Percentiles rank a stretch among this genome's conserved stretches.
These are phyloP conservation scores for Medakamo hakoo DNA, from an alignment of 139 green algal species.

Conservation along the genomic window DNA sequence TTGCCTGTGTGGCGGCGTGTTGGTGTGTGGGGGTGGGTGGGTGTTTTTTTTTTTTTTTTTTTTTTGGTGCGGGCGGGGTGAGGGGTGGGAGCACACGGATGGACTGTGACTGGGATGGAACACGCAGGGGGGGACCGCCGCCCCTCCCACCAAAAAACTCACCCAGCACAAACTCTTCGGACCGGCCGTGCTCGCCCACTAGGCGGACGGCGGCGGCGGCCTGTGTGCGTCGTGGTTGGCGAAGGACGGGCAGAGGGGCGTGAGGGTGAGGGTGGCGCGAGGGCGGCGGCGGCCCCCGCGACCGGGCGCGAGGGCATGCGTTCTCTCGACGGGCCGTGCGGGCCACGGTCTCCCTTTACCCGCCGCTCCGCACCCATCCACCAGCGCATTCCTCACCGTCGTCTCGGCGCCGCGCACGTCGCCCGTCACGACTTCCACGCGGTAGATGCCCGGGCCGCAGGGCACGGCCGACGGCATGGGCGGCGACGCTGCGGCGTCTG, in stretches of 20 bases:
- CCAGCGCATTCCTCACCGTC: background rate
- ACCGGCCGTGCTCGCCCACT: constrained; percentile 14
- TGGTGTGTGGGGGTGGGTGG: background rate
- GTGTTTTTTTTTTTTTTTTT: no score
- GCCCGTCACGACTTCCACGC: constrained; percentile 49
- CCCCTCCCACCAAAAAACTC: constrained; percentile 5
- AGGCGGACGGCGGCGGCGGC: background rate
- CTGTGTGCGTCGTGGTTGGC: background rate
- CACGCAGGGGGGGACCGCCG: no score
- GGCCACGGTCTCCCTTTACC: background rate
- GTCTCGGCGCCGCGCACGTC: constrained; percentile 63
- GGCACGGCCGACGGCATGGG: no score
- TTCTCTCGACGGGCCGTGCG: background rate
- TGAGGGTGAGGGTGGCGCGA: background rate
- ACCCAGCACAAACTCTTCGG: constrained; percentile 21
- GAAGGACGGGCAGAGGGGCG: background rate
- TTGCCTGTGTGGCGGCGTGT: constrained; percentile 11
- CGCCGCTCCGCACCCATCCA: background rate
- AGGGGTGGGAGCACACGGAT: no score
- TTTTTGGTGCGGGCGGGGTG: no score
- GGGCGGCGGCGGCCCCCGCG: no score
- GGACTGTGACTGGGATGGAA: no score
- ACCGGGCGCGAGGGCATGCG: no score
- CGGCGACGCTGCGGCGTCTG: no score
- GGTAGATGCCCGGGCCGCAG: constrained; percentile 7